Conservation (phyloP, 2,329 filamentous ascomycete species). For the Exophiala sideris region DNA sequence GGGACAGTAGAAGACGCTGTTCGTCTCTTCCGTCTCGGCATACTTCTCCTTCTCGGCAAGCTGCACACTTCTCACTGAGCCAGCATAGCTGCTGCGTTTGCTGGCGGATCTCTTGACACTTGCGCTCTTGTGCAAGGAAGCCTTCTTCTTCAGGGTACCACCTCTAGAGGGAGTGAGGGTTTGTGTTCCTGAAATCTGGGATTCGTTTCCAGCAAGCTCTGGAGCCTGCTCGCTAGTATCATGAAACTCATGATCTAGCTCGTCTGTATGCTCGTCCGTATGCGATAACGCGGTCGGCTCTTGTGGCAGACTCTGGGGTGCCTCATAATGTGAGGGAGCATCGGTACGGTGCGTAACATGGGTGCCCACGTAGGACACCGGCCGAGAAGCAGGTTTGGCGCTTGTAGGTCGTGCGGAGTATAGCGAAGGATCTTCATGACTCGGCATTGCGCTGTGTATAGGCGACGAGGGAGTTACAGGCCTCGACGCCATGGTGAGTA, state of each 20-base stretch:
- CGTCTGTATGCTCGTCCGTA: constrained; percentile 37
- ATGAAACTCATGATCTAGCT: constrained; percentile 36
- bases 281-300: constrained; percentile 35
- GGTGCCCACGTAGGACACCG: constrained; percentile 39
- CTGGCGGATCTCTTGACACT: constrained; percentile 79
- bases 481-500: constrained; percentile 26
- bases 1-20: constrained; percentile 85
- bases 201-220: constrained; percentile 39
- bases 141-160: constrained; percentile 86
- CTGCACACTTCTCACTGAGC: constrained; percentile 77
- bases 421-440: constrained; percentile 13
- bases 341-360: constrained; percentile 11
- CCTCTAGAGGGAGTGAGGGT: constrained; percentile 46
- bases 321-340: constrained; percentile 33
- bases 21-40: constrained; percentile 64
- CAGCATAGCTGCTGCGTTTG: constrained; percentile 75
- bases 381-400: constrained; percentile 34
- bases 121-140: constrained; percentile 67
- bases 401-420: constrained; percentile 16
- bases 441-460: constrained; percentile 2
- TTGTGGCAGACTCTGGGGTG: constrained; percentile 31
- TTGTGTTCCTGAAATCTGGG: constrained; percentile 41
- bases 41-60: constrained; percentile 61
- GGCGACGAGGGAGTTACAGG: constrained; percentile 32
- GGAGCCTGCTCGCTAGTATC: constrained; percentile 19